Conservation (phyloP, 352 stramenopile genomes). For the Phytophthora melonis region DNA sequence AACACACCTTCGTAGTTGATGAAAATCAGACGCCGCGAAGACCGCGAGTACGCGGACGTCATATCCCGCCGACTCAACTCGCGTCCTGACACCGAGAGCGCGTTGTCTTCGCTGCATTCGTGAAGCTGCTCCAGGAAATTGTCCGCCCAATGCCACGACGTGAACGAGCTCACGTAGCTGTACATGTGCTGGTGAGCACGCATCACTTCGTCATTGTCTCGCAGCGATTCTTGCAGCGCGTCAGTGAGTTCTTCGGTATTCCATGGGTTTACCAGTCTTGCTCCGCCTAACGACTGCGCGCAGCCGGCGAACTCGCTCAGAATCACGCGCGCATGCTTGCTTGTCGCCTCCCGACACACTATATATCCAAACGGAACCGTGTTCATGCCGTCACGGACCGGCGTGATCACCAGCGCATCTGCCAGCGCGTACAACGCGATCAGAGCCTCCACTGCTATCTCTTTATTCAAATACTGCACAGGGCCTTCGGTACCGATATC, state of each 20-base stretch:
- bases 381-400: slow-evolving; percentile 93
- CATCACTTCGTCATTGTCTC: slow-evolving; percentile 76
- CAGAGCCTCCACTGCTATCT: slow-evolving; percentile 85
- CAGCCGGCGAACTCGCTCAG: slow-evolving; percentile 92
- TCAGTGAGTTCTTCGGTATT: slow-evolving; percentile 81
- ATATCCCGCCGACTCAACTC: slow-evolving; percentile 89
- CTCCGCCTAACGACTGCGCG: slow-evolving; percentile 86
- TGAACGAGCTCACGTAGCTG: slow-evolving; percentile 85
- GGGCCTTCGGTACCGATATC: slow-evolving; percentile 87
- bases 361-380: slow-evolving; percentile 93
- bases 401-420: slow-evolving; percentile 86
- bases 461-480: slow-evolving; percentile 93
- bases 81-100: slow-evolving; percentile 66
- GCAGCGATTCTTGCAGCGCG: slow-evolving; percentile 58
- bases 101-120: slow-evolving; percentile 83
- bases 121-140: slow-evolving; percentile 85
- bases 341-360: slow-evolving; percentile 79
- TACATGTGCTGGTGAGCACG: slow-evolving; percentile 85
- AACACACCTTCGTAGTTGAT: slow-evolving; percentile 93
- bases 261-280: slow-evolving; percentile 89
- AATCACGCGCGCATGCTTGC: slow-evolving; percentile 85
- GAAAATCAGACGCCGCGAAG: slow-evolving; percentile 77
- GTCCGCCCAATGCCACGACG: slow-evolving; percentile 75
- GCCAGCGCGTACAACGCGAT: slow-evolving; percentile 91
- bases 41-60: slow-evolving; percentile 82